Evolutionary conservation across 495 filamentous ascomycete genomes (phyloP).

Genomic region (Aspergillus sclerotiicarbonarius): DNA sequence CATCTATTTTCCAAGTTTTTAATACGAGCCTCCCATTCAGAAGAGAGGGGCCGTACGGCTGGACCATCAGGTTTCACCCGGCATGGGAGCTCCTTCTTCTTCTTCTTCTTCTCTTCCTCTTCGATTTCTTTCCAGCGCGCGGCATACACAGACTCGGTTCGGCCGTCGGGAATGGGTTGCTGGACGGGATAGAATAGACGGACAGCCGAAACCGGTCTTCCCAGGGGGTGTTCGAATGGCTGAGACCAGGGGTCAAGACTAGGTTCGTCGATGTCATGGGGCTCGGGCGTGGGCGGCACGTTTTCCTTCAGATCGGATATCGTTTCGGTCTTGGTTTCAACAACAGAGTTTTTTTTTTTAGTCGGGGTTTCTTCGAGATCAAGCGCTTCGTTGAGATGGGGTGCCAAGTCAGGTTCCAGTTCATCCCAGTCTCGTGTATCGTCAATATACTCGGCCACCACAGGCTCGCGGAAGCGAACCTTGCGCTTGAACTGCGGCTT

Average conservation of each 20-base stretch:
- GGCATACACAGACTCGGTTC: constrained; percentile 35
- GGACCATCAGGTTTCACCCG: constrained; percentile 28
- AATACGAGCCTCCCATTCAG: constrained; percentile 44
- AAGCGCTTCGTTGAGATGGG: constrained; percentile 1
- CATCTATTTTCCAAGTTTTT: constrained; percentile 24
- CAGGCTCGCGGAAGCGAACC: constrained; percentile 11
- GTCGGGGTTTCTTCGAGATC: background rate
- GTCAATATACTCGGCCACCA: constrained; percentile 2
- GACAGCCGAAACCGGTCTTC: constrained; percentile 39
- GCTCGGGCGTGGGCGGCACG: constrained; percentile 2
- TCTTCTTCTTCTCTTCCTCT: constrained; percentile 20
- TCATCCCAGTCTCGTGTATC: background rate
- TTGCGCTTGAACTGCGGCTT: constrained; percentile 1
- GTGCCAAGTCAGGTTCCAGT: constrained; percentile 10
- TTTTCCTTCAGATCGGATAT: constrained; percentile 15
- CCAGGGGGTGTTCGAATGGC: constrained; percentile 21
- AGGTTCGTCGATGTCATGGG: constrained; percentile 13
- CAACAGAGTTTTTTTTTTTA: background rate
- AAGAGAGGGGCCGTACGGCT: constrained; percentile 44
- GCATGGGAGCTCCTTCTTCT: constrained; percentile 17
- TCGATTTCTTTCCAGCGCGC: constrained; percentile 27
- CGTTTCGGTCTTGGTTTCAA: background rate
- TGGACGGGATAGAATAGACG: constrained; percentile 26
- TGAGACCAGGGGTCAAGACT: constrained; percentile 28
- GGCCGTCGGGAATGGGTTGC: constrained; percentile 30